phyloP scores from a whole-genome alignment of 1,284 basidiomycete genomes.

The Microbotryum intermedium region DNA sequence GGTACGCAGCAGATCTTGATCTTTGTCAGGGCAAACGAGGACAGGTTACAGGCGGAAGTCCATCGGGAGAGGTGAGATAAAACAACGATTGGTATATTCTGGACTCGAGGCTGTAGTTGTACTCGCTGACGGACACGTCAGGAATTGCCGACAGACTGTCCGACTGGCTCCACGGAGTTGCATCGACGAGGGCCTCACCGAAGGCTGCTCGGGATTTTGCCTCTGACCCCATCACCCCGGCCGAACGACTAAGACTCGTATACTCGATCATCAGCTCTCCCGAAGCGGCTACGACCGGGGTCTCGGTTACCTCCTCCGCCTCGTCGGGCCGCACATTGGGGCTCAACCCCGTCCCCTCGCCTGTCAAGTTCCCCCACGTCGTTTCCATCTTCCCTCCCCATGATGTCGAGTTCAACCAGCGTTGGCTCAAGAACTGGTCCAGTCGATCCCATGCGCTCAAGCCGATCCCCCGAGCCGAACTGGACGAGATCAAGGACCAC shows the following conservation, averaged over 20 bases:
- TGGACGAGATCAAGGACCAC: constrained; percentile 55
- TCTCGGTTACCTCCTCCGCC: constrained; percentile 16
- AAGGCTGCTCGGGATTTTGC: constrained; percentile 44
- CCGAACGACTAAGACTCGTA: constrained; percentile 70
- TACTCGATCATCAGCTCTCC: constrained; percentile 68
- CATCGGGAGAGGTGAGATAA: constrained; percentile 61
- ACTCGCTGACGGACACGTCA: not conserved
- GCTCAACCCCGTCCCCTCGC: constrained; percentile 10
- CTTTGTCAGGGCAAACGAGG: constrained; percentile 62
- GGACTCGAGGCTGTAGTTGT: constrained; percentile 23
- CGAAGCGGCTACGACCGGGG: constrained; percentile 60
- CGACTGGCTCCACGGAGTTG: constrained; percentile 56
- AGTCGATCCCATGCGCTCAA: constrained; percentile 48
- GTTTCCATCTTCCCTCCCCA: constrained; percentile 75
- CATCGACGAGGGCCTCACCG: constrained; percentile 43
- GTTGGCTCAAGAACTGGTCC: constrained; percentile 61
- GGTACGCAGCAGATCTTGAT: constrained; percentile 64
- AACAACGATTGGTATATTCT: not conserved
- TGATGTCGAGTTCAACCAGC: constrained; percentile 66
- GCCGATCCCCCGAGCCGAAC: constrained; percentile 44
- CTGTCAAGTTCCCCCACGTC: constrained; percentile 60
- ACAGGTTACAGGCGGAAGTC: constrained; percentile 56
- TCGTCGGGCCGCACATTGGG: constrained; percentile 14
- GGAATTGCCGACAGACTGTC: constrained; percentile 44
- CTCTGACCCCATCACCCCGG: constrained; percentile 49